A percentile compares a stretch with the other conserved stretches of the same genome.
phyloP scores from a whole-genome alignment of 306 rosid species.

The Castanea sativa region DNA sequence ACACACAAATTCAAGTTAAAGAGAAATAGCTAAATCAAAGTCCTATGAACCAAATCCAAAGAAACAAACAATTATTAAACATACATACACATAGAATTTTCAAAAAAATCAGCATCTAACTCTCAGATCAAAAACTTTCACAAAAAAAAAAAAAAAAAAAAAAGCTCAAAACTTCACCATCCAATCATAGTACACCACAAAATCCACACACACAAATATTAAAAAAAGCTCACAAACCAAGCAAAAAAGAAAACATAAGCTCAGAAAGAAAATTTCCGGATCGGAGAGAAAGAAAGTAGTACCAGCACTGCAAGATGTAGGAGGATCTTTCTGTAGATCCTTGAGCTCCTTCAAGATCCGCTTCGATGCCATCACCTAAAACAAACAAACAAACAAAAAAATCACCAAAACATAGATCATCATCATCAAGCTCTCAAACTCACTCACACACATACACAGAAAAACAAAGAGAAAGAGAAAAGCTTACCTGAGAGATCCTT shows the following conservation, averaged over 20 bases:
- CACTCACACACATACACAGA: neutral
- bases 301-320: slow-evolving; percentile 83
- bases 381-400: neutral
- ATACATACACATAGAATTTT: no score
- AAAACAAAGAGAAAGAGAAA: neutral
- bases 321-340: slow-evolving; percentile 76
- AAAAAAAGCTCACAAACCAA: neutral
- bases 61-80: no score
- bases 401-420: neutral
- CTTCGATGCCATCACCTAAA: slow-evolving; percentile 60
- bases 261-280: neutral
- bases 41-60: no score
- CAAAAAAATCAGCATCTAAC: no score
- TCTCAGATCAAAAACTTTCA: no score
- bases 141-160: neutral
- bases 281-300: neutral
- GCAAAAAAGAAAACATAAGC: neutral
- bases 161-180: neutral
- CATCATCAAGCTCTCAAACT: neutral
- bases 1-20: no score
- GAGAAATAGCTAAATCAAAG: no score
- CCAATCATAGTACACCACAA: no score
- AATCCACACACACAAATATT: no score
- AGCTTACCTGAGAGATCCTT: slow-evolving; percentile 21
- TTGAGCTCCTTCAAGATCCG: slow-evolving; percentile 69